These are phyloP conservation scores for Fremontodendron californicum DNA, from an alignment of 345 rosid genomes.

Conservation along the genomic window DNA sequence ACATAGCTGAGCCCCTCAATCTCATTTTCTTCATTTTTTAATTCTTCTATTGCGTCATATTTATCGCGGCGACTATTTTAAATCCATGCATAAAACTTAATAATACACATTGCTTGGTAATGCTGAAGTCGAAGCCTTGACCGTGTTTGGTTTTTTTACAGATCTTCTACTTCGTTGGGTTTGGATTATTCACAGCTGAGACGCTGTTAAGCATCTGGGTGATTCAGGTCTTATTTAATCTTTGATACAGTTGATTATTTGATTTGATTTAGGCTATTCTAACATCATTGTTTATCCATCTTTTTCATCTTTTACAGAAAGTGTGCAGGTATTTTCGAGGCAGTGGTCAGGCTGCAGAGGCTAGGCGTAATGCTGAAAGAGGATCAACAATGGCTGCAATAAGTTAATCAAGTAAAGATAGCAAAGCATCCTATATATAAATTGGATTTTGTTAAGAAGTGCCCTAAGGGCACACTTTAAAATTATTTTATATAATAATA, in stretches of 20 bases:
- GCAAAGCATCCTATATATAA: too few relatives aligned
- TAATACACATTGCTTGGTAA: too few relatives aligned
- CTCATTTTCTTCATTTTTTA: not conserved
- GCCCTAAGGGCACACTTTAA: too few relatives aligned
- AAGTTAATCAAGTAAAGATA: not conserved
- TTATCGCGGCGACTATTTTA: too few relatives aligned
- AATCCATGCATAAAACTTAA: too few relatives aligned
- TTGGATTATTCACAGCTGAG: conserved; percentile 61
- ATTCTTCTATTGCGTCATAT: too few relatives aligned
- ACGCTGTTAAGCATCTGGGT: conserved; percentile 86
- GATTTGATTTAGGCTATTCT: not conserved
- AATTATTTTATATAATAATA: too few relatives aligned
- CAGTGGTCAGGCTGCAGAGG: conserved; percentile 60
- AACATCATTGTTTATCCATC: not conserved
- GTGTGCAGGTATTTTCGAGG: conserved; percentile 82
- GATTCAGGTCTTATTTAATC: conserved; percentile 49
- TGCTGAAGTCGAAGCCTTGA: too few relatives aligned
- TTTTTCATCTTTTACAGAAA: conserved; percentile 42
- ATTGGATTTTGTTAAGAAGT: too few relatives aligned
- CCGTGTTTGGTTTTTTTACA: conserved; percentile 14
- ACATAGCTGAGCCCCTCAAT: not conserved
- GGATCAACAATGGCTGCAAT: conserved; percentile 57
- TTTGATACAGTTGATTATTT: not conserved
- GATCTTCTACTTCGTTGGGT: conserved; percentile 87
- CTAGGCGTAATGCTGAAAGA: conserved; percentile 51